Base-by-base conservation (phyloP, 106 monocot genomes). In the Dendrobium chrysotoxum region DNA sequence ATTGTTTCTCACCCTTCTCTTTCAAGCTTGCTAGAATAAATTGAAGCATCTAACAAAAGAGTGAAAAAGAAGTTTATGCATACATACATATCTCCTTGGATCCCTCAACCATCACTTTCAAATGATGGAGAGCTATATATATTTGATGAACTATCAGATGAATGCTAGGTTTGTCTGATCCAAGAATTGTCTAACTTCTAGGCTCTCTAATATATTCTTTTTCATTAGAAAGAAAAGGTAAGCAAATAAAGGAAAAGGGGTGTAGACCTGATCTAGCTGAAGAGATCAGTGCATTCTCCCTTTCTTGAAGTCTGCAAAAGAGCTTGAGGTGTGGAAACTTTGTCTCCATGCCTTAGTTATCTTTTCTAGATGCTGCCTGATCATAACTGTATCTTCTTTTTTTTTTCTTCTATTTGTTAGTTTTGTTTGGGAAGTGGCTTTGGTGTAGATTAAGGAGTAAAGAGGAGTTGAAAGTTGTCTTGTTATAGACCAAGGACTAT, bases 241-340 rank as follows among this genome's bases (percentile, higher is more conserved):
- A 17, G 21, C 21, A 57, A 18, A 57, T 21, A 57, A 57, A 57
- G 57, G 17, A 57, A 57, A 57, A 57, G 57, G 57, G 57, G 57
- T 16, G 57, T 16, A 65, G 64, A 26, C 21, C 25, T 23, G 64
- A 21, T 65, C 64, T 25, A 23, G 7, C 64, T 23, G 25, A 65
- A 65, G 64, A 65, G 5, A 65, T 65, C 25, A 8, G 64, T 25
- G n/a, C 7, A 8, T n/a, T 21, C n/a, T 65, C 64, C 64, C 64
- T 65, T 65, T 65, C 64, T 65, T 65, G 26, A 65, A 65, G 64
- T 65, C 64, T 65, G 64, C 25, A 26, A 65, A 65, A 65, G 64
- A 65, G 26, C 64, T 65, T 65, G 26, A 65, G 6, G 64, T 65
- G 64, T 65, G 64, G 64, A 65, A 65, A 65, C 64, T 65, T 65